Percentiles rank a stretch among this genome's conserved stretches.
phyloP scores from a whole-genome alignment of 352 stramenopile species.

The Plasmopara muralis region DNA sequence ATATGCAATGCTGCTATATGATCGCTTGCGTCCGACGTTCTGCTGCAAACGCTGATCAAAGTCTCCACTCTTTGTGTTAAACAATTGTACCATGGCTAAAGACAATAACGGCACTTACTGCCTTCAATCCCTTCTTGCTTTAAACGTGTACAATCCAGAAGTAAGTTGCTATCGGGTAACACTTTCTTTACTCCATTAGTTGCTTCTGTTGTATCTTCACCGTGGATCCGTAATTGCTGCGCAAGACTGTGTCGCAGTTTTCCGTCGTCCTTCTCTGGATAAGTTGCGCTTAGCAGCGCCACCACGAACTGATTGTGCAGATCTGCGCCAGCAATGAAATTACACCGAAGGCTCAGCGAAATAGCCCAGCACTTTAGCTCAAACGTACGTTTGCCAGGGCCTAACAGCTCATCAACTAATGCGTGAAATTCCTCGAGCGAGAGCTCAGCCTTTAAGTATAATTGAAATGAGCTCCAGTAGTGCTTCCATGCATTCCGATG shows the following conservation, averaged over 20 bases:
- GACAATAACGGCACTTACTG: constrained; percentile 8
- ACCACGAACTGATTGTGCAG: constrained; percentile 60
- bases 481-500: constrained; percentile 41
- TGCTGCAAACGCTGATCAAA: constrained; percentile 19
- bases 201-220: constrained; percentile 3
- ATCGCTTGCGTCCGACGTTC: not conserved
- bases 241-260: constrained; percentile 4
- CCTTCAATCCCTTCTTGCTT: constrained; percentile 16
- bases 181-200: not conserved
- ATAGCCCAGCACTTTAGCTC: not conserved
- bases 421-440: constrained; percentile 55
- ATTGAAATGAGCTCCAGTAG: constrained; percentile 58
- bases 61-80: constrained; percentile 23
- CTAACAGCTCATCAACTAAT: constrained; percentile 37
- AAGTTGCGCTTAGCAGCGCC: constrained; percentile 38
- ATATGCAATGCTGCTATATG: constrained; percentile 20
- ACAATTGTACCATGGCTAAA: constrained; percentile 2
- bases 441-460: constrained; percentile 42
- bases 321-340: constrained; percentile 10
- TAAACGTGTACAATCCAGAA: constrained; percentile 16
- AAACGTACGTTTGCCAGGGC: constrained; percentile 36
- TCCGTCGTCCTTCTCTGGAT: constrained; percentile 11
- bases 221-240: constrained; percentile 9
- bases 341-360: not conserved
- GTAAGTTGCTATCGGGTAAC: constrained; percentile 3